Base-by-base conservation (phyloP, 179 eudicot genomes). In the Drosera spatulata region DNA sequence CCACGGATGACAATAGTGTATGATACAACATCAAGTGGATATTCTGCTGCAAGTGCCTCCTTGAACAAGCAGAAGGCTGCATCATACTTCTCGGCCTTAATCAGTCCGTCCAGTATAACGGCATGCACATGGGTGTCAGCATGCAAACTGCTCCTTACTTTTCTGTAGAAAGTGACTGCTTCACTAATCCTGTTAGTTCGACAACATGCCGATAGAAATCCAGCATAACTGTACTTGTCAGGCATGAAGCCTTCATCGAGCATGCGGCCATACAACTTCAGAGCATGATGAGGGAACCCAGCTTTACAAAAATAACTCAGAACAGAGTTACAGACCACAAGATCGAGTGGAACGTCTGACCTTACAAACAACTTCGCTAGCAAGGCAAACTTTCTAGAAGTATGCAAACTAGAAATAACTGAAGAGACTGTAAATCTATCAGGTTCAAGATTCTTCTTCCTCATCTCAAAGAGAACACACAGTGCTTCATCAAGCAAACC, bases 161-260 rank as follows among this genome's bases (percentile, higher is more conserved):
- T 71, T 62, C 70, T 76, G 65, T 82, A 79, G 54, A 76, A 67
- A 11, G 69, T 69, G 42, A 82, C 58, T 40, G 86, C 86, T 63
- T 67, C 66, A 10, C 50, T 55, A 44, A 69, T 42, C 73, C 63
- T 71, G 45, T 71, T 66, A 8, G 53, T 50, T 64, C 66, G 62
- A 63, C 79, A 79, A 3, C 76, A 63, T 47, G 75, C 84, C 45
- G 54, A 50, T 38, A 82, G 68, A 50, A 79, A 62, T 61, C 73
- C 81, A 64, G 81, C 69, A 69, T 63, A 79, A 65, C 69, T 82
- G 45, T 82, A 79, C 41, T 66, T 73, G 59, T 82, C 86, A 12
- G 79, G 79, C 13, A 42, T 46, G 61, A 72, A 73, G 7, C 77
- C 83, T 60, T 68, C 59, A 56, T 48, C 66, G 42, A 63, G 69